Percentiles rank a stretch among this genome's conserved stretches.
Evolutionary conservation across 176 grass and related monocot genomes (phyloP).

Genomic region (maize (Zea mays)): DNA sequence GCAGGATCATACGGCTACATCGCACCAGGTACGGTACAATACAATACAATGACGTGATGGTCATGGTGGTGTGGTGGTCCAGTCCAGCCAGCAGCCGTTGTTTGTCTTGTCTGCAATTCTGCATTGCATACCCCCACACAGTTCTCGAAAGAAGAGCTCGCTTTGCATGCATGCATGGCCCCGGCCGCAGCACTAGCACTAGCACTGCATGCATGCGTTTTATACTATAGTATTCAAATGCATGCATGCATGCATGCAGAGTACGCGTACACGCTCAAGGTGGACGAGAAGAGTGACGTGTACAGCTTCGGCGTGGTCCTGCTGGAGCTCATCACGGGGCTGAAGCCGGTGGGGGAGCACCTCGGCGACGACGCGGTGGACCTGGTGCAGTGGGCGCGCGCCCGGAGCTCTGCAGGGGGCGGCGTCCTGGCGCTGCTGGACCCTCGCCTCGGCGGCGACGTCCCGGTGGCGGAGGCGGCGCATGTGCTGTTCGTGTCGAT

Average conservation of each 20-base stretch:
- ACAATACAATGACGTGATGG: too few relatives aligned
- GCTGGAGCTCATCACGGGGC: conserved; percentile 58
- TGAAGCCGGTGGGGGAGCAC: conserved; percentile 58
- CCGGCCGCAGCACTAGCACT: too few relatives aligned
- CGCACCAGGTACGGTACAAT: conserved; percentile 73
- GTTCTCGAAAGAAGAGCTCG: too few relatives aligned
- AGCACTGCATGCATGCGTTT: too few relatives aligned
- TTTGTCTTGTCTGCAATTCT: too few relatives aligned
- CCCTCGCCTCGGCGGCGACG: conserved; percentile 53
- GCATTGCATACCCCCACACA: too few relatives aligned
- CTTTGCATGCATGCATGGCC: too few relatives aligned
- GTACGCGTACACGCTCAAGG: conserved; percentile 82
- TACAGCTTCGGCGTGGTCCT: conserved; percentile 71
- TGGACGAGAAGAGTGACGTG: conserved; percentile 78
- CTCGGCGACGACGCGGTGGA: conserved; percentile 51
- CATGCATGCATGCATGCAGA: conserved; percentile 47
- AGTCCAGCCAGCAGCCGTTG: too few relatives aligned
- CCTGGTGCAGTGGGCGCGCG: conserved; percentile 73
- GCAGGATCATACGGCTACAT: conserved; percentile 89
- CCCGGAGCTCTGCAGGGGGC: conserved; percentile 12
- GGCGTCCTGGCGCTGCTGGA: conserved; percentile 50
- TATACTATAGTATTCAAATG: too few relatives aligned
- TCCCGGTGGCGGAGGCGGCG: conserved; percentile 56
- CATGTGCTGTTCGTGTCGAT: conserved; percentile 67
- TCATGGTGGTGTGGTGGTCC: too few relatives aligned